Evolutionary conservation across 2,329 filamentous ascomycete species (phyloP).

Genomic region (Arachnomyces sp.): DNA sequence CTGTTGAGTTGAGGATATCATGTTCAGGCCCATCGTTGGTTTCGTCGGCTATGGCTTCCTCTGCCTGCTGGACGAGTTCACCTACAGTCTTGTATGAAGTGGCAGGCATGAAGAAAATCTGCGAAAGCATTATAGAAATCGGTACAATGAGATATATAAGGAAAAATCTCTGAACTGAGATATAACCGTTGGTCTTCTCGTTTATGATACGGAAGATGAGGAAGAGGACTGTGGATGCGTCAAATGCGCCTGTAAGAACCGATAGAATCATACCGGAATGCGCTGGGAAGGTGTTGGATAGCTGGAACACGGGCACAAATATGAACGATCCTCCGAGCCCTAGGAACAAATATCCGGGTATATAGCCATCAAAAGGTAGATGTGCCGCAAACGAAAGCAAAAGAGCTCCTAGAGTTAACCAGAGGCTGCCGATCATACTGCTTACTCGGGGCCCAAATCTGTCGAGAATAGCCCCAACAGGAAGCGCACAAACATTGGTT

Average conservation of each 20-base stretch:
- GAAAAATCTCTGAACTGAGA: slow-evolving; percentile 61
- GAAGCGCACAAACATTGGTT: slow-evolving; percentile 79
- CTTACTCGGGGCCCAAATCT: slow-evolving; percentile 70
- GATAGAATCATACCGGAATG: slow-evolving; percentile 74
- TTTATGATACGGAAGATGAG: slow-evolving; percentile 17
- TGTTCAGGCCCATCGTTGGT: slow-evolving; percentile 51
- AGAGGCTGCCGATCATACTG: slow-evolving; percentile 62
- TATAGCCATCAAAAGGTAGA: slow-evolving; percentile 65
- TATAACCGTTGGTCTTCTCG: slow-evolving; percentile 27
- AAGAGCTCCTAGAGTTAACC: slow-evolving; percentile 62
- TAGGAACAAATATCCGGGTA: slow-evolving; percentile 66
- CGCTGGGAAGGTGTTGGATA: slow-evolving; percentile 74
- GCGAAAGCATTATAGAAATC: slow-evolving; percentile 55
- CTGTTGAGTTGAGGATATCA: slow-evolving; percentile 39
- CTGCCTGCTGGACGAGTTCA: slow-evolving; percentile 68
- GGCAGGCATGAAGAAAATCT: slow-evolving; percentile 64
- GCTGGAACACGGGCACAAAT: slow-evolving; percentile 76
- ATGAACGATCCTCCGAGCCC: slow-evolving; percentile 73
- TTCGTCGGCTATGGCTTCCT: slow-evolving; percentile 48
- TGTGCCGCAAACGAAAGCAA: slow-evolving; percentile 62
- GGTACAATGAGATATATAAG: slow-evolving; percentile 65
- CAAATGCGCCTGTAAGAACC: slow-evolving; percentile 72
- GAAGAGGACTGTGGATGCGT: slow-evolving; percentile 61
- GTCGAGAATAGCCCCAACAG: slow-evolving; percentile 79
- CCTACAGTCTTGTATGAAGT: slow-evolving; percentile 79